Base-by-base conservation (phyloP, 768 basidiomycete species). In the Heimioporus sp. region DNA sequence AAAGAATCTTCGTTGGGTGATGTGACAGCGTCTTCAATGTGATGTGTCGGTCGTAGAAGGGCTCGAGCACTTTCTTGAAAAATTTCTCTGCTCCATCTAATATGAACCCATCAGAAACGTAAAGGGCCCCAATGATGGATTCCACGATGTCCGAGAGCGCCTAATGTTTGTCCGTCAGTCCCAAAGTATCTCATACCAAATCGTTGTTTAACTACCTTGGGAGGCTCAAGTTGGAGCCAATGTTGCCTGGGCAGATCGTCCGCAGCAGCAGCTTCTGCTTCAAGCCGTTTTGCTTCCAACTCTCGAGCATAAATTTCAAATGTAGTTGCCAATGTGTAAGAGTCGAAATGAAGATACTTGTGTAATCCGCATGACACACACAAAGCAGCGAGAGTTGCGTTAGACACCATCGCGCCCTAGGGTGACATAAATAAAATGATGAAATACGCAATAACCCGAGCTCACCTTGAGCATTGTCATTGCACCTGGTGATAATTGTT, bases 401-500 rank as follows among this genome's bases (percentile, higher is more conserved):
- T 92, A 5, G 88, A 90, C 24, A 93, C 90, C 90, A 93, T 92
- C 9, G 87, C 86, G 28, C 82, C 80, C 91, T 92, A 59, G 34
- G 30, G 17, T 19, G 13, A 35, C n/a, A 20, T 51, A 51, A 55
- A 53, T 31, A 13, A 16, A 32, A 19, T 21, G 31, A 41, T 32
- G 24, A 12, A 48, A 30, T 35, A 13, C 35, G 8, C 36, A 42
- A 10, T 32, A 21, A 49, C 7, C 38, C 16, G 13, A 17, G 39
- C 61, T 10, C 58, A 82, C 91, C 79, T 93, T 94, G 19, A 92
- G 67, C 61, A 91, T 68, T 5, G 88, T 89, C 59, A 94, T 72
- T n/a, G 78, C 83, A 36, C 90, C 92, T 17, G 90, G 87, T 36
- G 83, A 79, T 48, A 90, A 71, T 10, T 79, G 68, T 20, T 79